Conservation (phyloP, 805 yeast species). For the Starmerella stigmatis region DNA sequence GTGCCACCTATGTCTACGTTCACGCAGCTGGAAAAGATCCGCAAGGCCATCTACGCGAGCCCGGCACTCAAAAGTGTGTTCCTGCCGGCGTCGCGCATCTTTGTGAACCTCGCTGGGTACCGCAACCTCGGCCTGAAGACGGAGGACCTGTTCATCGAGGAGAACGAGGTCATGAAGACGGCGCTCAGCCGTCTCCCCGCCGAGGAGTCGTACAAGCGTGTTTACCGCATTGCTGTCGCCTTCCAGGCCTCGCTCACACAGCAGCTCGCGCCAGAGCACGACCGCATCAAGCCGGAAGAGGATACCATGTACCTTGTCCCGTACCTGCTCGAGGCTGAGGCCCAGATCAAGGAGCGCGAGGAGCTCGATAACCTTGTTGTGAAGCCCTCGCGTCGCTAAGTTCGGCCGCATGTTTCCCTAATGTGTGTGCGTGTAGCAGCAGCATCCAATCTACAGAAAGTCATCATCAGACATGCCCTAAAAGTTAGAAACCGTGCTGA, state of each 20-base stretch:
- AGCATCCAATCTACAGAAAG: too few relatives aligned
- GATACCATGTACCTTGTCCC: conserved; percentile 60
- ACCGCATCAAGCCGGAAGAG: conserved; percentile 69
- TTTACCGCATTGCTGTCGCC: conserved; percentile 84
- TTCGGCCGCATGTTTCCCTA: background rate
- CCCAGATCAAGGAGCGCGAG: conserved; percentile 76
- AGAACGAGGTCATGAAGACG: conserved; percentile 72
- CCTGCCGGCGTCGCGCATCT: conserved; percentile 70
- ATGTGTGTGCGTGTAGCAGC: too few relatives aligned
- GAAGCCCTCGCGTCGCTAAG: conserved; percentile 23
- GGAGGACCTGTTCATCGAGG: conserved; percentile 82
- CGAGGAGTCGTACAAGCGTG: conserved; percentile 78
- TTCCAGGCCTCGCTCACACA: conserved; percentile 78
- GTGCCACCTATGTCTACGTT: conserved; percentile 30
- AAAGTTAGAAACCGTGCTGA: too few relatives aligned
- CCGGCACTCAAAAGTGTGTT: conserved; percentile 68
- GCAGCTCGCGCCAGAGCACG: conserved; percentile 69
- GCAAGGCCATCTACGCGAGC: conserved; percentile 69
- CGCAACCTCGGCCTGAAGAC: conserved; percentile 83
- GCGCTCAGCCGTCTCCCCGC: conserved; percentile 82
- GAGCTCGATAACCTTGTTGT: conserved; percentile 71
- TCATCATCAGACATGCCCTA: too few relatives aligned
- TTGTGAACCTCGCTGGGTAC: conserved; percentile 73
- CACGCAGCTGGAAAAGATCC: conserved; percentile 32
- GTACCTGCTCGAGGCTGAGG: conserved; percentile 86